A percentile compares a stretch with the other conserved stretches of the same genome.
phyloP scores from a whole-genome alignment of 805 yeast species.

The Metschnikowia lachancei region DNA sequence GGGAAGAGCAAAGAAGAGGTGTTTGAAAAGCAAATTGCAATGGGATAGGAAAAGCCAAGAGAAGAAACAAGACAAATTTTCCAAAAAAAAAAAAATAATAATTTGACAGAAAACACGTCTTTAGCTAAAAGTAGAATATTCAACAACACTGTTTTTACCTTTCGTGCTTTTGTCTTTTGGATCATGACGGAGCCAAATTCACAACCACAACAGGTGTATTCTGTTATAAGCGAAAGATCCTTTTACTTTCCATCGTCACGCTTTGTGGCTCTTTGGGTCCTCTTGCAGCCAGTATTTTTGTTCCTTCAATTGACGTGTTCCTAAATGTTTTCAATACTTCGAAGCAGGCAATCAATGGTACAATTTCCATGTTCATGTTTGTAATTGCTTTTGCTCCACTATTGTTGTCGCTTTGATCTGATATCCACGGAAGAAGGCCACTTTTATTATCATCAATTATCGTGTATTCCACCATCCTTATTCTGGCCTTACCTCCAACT shows the following conservation, averaged over 20 bases:
- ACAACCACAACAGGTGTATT: slow-evolving; percentile 4
- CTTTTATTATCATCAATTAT: slow-evolving; percentile 28
- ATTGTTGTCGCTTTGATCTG: slow-evolving; percentile 56
- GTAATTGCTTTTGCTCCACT: slow-evolving; percentile 55
- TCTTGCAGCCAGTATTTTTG: slow-evolving; percentile 54
- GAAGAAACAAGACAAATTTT: too few relatives aligned
- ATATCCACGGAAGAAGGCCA: slow-evolving; percentile 46
- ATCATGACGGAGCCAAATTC: background rate
- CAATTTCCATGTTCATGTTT: slow-evolving; percentile 57
- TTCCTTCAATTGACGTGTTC: slow-evolving; percentile 50
- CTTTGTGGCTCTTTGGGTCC: slow-evolving; percentile 56
- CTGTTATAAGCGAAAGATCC: slow-evolving; percentile 14
- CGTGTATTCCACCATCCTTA: slow-evolving; percentile 29
- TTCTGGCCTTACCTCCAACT: slow-evolving; percentile 31
- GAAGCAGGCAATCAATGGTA: slow-evolving; percentile 47
- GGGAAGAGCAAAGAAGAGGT: too few relatives aligned
- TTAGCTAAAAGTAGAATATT: background rate
- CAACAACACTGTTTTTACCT: background rate
- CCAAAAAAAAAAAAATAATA: too few relatives aligned
- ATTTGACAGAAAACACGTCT: background rate
- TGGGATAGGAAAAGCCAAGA: too few relatives aligned
- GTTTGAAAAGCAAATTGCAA: too few relatives aligned
- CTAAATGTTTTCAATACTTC: slow-evolving; percentile 41
- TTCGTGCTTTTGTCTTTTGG: background rate
- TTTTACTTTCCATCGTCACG: slow-evolving; percentile 43